Base-by-base conservation (phyloP, 495 filamentous ascomycete species). In the Trichoderma orchidacearum region DNA sequence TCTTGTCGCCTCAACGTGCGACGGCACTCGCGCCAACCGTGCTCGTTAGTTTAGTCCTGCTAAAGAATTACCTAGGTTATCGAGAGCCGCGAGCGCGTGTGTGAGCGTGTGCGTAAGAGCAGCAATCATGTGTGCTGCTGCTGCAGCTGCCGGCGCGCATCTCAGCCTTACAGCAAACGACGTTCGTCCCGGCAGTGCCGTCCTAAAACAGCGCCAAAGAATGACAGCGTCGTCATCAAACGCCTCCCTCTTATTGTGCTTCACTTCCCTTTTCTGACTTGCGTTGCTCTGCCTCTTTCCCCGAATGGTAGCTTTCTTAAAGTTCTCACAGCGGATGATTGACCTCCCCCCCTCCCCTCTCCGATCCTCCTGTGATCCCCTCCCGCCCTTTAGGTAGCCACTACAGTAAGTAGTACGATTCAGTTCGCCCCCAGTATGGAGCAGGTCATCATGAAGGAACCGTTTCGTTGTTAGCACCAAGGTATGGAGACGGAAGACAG, bases 61-160 rank as follows among this genome's bases (percentile, higher is more conserved):
- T n/a, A n/a, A n/a, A n/a, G n/a, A n/a, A n/a, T n/a, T n/a, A n/a
- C n/a, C n/a, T n/a, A n/a, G n/a, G n/a, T n/a, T n/a, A n/a, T n/a
- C n/a, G n/a, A n/a, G n/a, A n/a, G n/a, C n/a, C n/a, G n/a, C n/a
- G n/a, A n/a, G n/a, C n/a, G n/a, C n/a, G n/a, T 11, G 32, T 35
- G 32, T 35, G n/a, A 35, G 32, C 12, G n/a, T 41, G 35, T 38
- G 6, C 15, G 12, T 38, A 38, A 17, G n/a, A 17, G 1, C 34
- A n/a, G n/a, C n/a, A n/a, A n/a, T n/a, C n/a, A 23, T 48, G 41
- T 27, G 5, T 23, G 3, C 8, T 25, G 21, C 41, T 48, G 27
- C 41, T 48, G 41, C 41, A 48, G 41, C 41, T 48, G 41, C 41
- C 41, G 41, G 41, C 41, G 41, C 41, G 41, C 41, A 23, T 48